Percentiles rank a stretch among this genome's conserved stretches.
Evolutionary conservation across 2,329 filamentous ascomycete species (phyloP).

Genomic region (Aspergillus spinulosporus): DNA sequence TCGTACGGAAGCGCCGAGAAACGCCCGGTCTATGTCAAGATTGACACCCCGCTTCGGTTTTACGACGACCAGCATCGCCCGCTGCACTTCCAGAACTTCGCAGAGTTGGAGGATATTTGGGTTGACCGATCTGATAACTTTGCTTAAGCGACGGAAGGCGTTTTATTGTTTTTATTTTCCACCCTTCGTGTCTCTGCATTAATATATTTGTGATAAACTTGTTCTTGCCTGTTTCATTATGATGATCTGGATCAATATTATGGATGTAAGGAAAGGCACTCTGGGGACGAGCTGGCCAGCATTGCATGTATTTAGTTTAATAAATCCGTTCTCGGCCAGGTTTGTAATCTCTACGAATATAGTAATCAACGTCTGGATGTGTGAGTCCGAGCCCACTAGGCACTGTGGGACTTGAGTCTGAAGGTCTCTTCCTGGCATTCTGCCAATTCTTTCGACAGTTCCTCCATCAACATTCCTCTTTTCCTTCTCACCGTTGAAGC

Average conservation of each 20-base stretch:
- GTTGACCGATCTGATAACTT: conserved; percentile 93
- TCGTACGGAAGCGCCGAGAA: conserved; percentile 86
- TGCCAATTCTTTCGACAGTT: neutral
- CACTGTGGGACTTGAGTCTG: neutral
- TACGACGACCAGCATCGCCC: conserved; percentile 92
- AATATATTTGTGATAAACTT: conserved; percentile 6
- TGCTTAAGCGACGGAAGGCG: conserved; percentile 58
- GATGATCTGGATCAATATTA: conserved; percentile 10
- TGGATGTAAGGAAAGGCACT: conserved; percentile 3
- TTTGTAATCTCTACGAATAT: neutral
- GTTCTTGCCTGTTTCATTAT: conserved; percentile 15
- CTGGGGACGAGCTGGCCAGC: conserved; percentile 1
- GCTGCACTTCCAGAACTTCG: conserved; percentile 95
- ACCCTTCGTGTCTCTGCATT: conserved; percentile 4
- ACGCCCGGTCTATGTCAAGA: conserved; percentile 84
- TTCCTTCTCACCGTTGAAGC: neutral
- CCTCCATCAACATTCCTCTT: neutral
- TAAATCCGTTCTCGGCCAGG: conserved; percentile 5
- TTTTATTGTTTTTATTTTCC: conserved; percentile 20
- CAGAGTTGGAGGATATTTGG: conserved; percentile 94
- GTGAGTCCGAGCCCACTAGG: neutral
- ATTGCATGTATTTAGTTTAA: conserved; percentile 3
- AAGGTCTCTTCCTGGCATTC: neutral
- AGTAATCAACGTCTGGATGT: neutral
- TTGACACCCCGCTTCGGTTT: conserved; percentile 86